A percentile compares a stretch with the other conserved stretches of the same genome.
Conservation (phyloP, 257 asterid species). For the Mentha longifolia region DNA sequence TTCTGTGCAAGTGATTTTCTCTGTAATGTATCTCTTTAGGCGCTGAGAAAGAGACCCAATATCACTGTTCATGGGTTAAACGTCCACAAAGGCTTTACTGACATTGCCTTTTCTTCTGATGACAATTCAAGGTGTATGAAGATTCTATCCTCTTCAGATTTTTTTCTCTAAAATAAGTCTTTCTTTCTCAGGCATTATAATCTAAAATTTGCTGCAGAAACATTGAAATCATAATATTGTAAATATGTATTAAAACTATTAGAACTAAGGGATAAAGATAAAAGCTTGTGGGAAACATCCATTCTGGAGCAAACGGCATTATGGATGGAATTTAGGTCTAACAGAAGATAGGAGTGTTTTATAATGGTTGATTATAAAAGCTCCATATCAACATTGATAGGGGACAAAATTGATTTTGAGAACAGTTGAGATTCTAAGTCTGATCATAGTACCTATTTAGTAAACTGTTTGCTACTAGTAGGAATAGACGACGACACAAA, state of each 20-base stretch:
- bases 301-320: conserved; percentile 9
- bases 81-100: conserved; percentile 74
- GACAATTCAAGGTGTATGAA: conserved; percentile 69
- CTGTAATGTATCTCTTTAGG: conserved; percentile 53
- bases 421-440: conserved; percentile 16
- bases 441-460: not conserved
- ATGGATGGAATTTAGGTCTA: not conserved
- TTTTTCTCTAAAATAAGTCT: conserved; percentile 5
- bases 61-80: conserved; percentile 73
- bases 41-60: conserved; percentile 67
- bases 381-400: conserved; percentile 13
- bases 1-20: not conserved
- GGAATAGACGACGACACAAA: not conserved
- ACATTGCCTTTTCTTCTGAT: conserved; percentile 74
- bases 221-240: conserved; percentile 18
- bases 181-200: conserved; percentile 19
- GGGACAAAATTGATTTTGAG: conserved; percentile 19
- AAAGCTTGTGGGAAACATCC: conserved; percentile 2
- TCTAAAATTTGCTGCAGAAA: conserved; percentile 26
- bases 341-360: conserved; percentile 17
- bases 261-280: not conserved
- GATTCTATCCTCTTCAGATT: not conserved
- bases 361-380: not conserved
- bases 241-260: conserved; percentile 8
- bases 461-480: not conserved